phyloP scores from a whole-genome alignment of 1,284 basidiomycete genomes.

The Marasmius fiardii region DNA sequence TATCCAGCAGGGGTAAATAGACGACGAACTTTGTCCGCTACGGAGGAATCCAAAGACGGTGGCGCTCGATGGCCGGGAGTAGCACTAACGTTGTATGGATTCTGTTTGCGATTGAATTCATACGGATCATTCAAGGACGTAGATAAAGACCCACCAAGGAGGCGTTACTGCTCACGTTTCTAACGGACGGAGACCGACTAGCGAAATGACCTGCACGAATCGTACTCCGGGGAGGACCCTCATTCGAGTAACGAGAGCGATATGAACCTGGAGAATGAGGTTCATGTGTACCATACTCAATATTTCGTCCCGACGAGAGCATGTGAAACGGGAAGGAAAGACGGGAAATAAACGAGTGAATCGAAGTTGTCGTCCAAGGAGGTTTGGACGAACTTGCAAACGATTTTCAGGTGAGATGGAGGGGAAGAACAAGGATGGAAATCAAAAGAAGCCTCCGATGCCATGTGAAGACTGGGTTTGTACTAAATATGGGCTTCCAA shows the following conservation, averaged over 20 bases:
- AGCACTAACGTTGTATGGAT: conserved; percentile 1
- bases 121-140: neutral
- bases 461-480: too few species aligned
- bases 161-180: neutral
- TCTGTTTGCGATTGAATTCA: neutral
- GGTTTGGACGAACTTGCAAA: too few species aligned
- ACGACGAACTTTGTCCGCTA: neutral
- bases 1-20: too few species aligned
- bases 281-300: neutral
- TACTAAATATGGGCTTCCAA: too few species aligned
- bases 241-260: neutral
- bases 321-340: neutral
- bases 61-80: neutral
- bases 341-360: neutral
- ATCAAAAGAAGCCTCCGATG: too few species aligned
- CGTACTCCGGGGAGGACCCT: neutral
- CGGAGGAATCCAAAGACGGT: neutral
- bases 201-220: conserved; percentile 2
- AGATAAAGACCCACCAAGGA: neutral
- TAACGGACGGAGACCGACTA: neutral
- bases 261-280: neutral
- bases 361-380: too few species aligned
- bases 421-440: too few species aligned
- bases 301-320: neutral
- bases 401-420: too few species aligned